Conservation (phyloP, 2,329 filamentous ascomycete genomes). For the Penicillium italicum region DNA sequence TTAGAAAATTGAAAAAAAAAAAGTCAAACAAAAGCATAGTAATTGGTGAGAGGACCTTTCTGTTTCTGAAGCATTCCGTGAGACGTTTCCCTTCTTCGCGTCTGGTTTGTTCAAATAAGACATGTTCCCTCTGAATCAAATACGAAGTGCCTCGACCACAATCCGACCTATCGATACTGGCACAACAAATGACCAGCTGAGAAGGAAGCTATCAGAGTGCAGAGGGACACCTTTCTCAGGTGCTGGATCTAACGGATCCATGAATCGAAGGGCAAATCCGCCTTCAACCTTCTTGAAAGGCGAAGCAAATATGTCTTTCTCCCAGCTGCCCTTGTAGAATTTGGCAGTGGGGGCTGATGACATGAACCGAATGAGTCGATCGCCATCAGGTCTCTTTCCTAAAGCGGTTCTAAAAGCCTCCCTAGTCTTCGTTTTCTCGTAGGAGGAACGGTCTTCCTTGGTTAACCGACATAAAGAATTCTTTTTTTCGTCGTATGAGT, state of each 20-base stretch:
- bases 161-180: neutral
- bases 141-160: neutral
- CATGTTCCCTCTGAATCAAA: neutral
- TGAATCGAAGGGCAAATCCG: neutral
- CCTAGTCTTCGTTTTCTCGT: neutral
- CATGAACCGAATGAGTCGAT: neutral
- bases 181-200: neutral
- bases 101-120: neutral
- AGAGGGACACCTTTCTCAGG: neutral
- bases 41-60: neutral
- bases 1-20: neutral
- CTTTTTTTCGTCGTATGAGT: neutral
- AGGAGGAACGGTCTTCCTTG: neutral
- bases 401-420: neutral
- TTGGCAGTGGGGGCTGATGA: neutral
- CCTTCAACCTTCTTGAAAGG: neutral
- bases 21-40: no score
- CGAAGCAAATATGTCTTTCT: neutral
- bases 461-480: neutral
- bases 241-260: neutral
- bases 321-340: neutral
- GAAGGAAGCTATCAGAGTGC: neutral
- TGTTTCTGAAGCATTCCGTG: neutral
- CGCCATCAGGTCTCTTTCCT: neutral
- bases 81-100: neutral